These are phyloP conservation scores for Phalaenopsis hybrid DNA, from an alignment of 116 monocot genomes.

Conservation along the genomic window DNA sequence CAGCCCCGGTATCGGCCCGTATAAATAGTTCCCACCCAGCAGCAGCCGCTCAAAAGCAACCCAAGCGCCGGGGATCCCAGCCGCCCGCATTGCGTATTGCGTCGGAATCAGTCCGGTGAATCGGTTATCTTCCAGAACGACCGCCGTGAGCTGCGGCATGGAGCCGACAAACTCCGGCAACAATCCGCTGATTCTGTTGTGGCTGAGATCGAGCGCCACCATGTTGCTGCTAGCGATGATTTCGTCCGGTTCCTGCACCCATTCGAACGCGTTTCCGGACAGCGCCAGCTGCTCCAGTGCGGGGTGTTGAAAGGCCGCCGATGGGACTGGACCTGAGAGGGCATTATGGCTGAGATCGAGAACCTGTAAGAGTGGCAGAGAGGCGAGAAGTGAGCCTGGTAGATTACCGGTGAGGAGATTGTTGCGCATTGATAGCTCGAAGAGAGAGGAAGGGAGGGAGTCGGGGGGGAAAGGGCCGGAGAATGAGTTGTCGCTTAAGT, in stretches of 20 bases:
- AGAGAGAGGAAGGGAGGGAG: constrained; percentile 35
- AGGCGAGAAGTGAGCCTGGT: constrained; percentile 7
- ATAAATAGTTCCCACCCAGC: constrained; percentile 61
- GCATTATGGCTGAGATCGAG: constrained; percentile 47
- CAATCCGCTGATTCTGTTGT: constrained; percentile 33
- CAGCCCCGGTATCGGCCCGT: constrained; percentile 48
- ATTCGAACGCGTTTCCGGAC: constrained; percentile 26
- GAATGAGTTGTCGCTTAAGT: constrained; percentile 49
- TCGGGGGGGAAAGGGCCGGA: constrained; percentile 27
- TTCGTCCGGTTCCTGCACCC: constrained; percentile 18
- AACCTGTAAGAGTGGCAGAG: constrained; percentile 28
- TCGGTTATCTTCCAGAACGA: constrained; percentile 42
- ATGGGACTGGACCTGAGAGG: constrained; percentile 36
- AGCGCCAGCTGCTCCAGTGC: constrained; percentile 52
- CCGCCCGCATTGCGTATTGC: constrained; percentile 43
- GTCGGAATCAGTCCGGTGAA: constrained; percentile 60
- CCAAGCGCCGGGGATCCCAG: constrained; percentile 10
- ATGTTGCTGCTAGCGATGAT: constrained; percentile 22
- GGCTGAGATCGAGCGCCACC: constrained; percentile 42
- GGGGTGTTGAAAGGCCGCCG: constrained; percentile 38
- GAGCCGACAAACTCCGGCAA: constrained; percentile 32
- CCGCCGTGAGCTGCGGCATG: constrained; percentile 44
- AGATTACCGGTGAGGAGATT: constrained; percentile 35
- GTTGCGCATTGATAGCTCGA: constrained; percentile 35
- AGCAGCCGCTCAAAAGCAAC: constrained; percentile 41